Conservation (phyloP, 164 flowering plant species). For the Piper longum region DNA sequence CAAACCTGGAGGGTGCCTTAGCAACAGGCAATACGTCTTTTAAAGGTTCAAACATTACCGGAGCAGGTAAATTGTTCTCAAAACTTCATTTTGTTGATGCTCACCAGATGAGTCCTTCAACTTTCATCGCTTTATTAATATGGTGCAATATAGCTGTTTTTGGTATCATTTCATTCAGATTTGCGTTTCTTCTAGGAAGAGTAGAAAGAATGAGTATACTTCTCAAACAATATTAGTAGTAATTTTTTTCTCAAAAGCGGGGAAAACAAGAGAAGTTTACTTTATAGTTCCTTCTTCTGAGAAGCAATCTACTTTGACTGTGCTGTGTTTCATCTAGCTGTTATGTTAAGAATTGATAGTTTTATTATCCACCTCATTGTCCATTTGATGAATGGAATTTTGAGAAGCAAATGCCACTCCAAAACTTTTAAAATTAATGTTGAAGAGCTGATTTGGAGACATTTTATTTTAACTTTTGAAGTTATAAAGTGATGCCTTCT, state of each 20-base stretch:
- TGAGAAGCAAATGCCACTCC: neutral
- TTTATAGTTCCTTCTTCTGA: neutral
- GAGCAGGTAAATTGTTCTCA: constrained; percentile 51
- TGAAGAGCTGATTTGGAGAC: neutral
- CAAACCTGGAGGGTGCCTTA: constrained; percentile 91
- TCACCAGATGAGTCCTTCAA: neutral
- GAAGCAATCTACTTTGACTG: neutral
- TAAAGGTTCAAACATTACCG: constrained; percentile 59
- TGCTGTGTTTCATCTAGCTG: neutral
- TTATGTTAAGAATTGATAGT: no score
- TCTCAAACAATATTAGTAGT: neutral
- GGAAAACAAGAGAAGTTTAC: neutral
- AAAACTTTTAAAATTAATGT: no score
- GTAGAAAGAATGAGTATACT: neutral
- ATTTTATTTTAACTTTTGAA: no score
- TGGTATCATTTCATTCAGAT: neutral
- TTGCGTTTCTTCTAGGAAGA: neutral
- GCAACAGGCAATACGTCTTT: constrained; percentile 93
- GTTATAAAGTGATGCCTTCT: no score
- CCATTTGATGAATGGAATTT: neutral
- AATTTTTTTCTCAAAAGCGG: neutral
- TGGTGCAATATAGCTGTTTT: no score
- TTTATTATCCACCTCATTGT: neutral
- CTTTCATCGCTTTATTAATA: neutral
- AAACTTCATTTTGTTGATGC: neutral